phyloP scores from a whole-genome alignment of 139 green algal species.

The Nannochloris sp. region DNA sequence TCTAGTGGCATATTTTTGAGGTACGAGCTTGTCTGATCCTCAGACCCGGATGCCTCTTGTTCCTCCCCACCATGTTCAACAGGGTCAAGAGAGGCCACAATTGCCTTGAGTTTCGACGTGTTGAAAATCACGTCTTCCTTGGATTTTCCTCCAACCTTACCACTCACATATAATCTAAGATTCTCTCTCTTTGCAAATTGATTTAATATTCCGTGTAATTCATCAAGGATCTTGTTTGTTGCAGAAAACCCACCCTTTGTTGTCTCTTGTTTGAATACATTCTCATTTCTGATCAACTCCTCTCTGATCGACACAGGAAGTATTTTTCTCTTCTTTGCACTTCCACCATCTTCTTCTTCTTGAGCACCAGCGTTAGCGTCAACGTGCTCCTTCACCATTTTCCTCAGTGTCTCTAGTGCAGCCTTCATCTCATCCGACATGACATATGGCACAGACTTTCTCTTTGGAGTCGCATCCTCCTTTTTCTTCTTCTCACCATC shows the following conservation, averaged over 20 bases:
- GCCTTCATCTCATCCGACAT: constrained; percentile 6
- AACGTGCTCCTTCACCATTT: not conserved
- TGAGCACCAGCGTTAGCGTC: too few relatives aligned
- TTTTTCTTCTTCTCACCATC: constrained; percentile 8
- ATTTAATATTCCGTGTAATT: constrained; percentile 20
- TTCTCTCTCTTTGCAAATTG: constrained; percentile 22
- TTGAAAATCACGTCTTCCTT: constrained; percentile 1
- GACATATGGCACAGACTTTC: constrained; percentile 3
- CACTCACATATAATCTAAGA: constrained; percentile 6
- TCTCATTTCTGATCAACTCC: not conserved
- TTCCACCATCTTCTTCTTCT: not conserved
- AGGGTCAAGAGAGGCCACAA: not conserved
- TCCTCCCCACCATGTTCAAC: not conserved
- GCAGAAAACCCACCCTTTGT: constrained; percentile 1
- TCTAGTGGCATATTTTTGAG: not conserved
- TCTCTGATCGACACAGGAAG: constrained; percentile 6
- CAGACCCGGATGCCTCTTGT: not conserved
- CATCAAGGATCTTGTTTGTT: constrained; percentile 1
- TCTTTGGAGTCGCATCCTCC: not conserved
- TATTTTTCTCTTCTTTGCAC: not conserved
- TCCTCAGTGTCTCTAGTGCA: not conserved
- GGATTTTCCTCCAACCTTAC: not conserved
- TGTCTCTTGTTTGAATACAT: constrained; percentile 1
- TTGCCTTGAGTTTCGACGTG: not conserved
- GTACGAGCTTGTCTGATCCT: not conserved